Base-by-base conservation (phyloP, 2,329 filamentous ascomycete genomes). In the Fusarium caatingaense region DNA sequence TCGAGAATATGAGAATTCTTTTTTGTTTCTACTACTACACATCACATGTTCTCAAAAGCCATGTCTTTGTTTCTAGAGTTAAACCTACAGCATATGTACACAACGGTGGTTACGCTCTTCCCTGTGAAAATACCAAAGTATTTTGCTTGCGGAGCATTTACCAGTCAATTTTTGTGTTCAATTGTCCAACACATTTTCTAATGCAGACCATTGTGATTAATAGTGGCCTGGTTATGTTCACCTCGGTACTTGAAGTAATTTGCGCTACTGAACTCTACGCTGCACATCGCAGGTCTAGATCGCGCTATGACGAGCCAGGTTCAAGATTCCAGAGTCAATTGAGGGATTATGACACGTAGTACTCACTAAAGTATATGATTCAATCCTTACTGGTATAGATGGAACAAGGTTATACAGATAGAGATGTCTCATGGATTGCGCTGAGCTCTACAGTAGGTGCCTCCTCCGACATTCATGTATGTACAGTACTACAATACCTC, bases 221-320 rank as follows among this genome's bases (percentile, higher is more conserved):
- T 28, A 28, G 11, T 7, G 6, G 32, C 32, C 41, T 25, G 32
- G 8, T 56, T 42, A 59, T 63, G 62, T 56, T 48, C 49, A 16
- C 13, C 21, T 40, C 21, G 10, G 49, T 13, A 34, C 30, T 58
- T 27, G 54, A n/a, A 20, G 34, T n/a, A 8, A 21, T 50, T 41
- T 41, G 40, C 51, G 32, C 53, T 49, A 65, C 60, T 46, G 53
- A 64, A 51, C 60, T 51, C 13, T 34, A 27, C 37, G 48, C 49
- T 53, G 34, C 37, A 41, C 6, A 28, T 18, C 7, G 13, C 23
- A 28, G 49, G 49, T 53, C 49, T 42, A 42, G 23, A 53, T 53
- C 18, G 32, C 34, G 21, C 30, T 23, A 37, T 15, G 18, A 18
- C 16, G 20, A 18, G 34, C 16, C 21, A 25, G 34, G 18, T 32